Percentiles rank a stretch among this genome's conserved stretches.
Evolutionary conservation across 306 rosid genomes (phyloP).

Genomic region (Lablab purpureus): DNA sequence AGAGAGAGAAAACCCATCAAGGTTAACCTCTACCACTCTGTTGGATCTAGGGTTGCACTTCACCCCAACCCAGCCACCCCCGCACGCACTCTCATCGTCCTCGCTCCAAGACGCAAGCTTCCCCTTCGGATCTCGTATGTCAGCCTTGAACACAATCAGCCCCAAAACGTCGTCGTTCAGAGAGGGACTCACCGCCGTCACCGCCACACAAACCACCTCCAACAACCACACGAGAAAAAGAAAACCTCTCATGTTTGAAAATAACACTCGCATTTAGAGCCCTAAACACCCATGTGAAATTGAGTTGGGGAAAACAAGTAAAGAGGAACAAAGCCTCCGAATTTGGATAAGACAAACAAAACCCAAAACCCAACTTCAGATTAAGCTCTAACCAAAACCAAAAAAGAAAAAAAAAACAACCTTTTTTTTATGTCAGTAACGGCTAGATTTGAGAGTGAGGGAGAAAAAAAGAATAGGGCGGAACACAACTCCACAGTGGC

Average conservation of each 20-base stretch:
- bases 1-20: slow-evolving; percentile 78
- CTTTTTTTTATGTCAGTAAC: slow-evolving; percentile 34
- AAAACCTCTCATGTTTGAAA: slow-evolving; percentile 52
- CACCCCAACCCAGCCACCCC: slow-evolving; percentile 72
- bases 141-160: slow-evolving; percentile 91
- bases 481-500: slow-evolving; percentile 13
- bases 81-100: slow-evolving; percentile 83
- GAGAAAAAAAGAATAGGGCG: neutral
- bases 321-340: slow-evolving; percentile 9
- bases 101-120: slow-evolving; percentile 83
- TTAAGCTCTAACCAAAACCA: slow-evolving; percentile 28
- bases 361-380: slow-evolving; percentile 18
- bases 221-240: slow-evolving; percentile 36
- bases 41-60: slow-evolving; percentile 95
- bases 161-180: slow-evolving; percentile 97
- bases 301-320: slow-evolving; percentile 24
- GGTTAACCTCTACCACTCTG: slow-evolving; percentile 82
- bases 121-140: slow-evolving; percentile 82
- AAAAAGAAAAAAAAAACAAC: neutral
- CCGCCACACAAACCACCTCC: slow-evolving; percentile 52
- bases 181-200: slow-evolving; percentile 72
- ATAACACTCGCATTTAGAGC: slow-evolving; percentile 50
- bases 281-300: slow-evolving; percentile 60
- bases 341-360: slow-evolving; percentile 2
- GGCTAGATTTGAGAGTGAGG: slow-evolving; percentile 55